These are phyloP conservation scores for Alternaria novae-zelandiae DNA, from an alignment of 2,329 filamentous ascomycete genomes.

Conservation along the genomic window DNA sequence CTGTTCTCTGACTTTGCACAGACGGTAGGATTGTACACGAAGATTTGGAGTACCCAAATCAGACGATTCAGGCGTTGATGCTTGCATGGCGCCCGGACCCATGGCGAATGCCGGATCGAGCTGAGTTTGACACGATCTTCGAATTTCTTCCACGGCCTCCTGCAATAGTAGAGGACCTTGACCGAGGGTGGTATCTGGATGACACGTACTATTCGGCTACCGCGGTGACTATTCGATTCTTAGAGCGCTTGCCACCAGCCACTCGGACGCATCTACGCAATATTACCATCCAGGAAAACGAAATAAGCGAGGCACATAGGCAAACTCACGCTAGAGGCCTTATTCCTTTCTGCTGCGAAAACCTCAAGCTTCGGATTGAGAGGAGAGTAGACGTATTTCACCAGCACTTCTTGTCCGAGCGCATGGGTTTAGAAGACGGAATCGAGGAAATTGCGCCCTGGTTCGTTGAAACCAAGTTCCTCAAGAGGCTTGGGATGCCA, in stretches of 20 bases:
- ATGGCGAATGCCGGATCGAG: background rate
- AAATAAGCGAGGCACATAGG: background rate
- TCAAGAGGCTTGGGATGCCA: background rate
- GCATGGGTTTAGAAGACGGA: background rate
- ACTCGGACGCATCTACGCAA: background rate
- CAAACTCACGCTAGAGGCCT: background rate
- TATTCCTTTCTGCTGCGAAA: background rate
- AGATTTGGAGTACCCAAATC: background rate
- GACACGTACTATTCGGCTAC: background rate
- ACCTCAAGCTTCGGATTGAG: background rate
- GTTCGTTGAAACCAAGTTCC: background rate
- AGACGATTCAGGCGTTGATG: background rate
- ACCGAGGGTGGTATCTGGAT: background rate
- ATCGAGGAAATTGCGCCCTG: background rate
- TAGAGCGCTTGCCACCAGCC: background rate
- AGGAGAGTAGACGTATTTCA: background rate
- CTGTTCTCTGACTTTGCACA: background rate
- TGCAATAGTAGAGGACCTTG: background rate
- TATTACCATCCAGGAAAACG: background rate
- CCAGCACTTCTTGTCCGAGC: background rate
- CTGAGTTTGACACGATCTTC: background rate
- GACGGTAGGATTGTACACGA: background rate
- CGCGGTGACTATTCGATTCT: background rate
- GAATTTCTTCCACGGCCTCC: background rate
- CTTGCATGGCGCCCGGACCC: background rate